phyloP scores from a whole-genome alignment of 2,329 filamentous ascomycete species.

The Fusarium tupiense region DNA sequence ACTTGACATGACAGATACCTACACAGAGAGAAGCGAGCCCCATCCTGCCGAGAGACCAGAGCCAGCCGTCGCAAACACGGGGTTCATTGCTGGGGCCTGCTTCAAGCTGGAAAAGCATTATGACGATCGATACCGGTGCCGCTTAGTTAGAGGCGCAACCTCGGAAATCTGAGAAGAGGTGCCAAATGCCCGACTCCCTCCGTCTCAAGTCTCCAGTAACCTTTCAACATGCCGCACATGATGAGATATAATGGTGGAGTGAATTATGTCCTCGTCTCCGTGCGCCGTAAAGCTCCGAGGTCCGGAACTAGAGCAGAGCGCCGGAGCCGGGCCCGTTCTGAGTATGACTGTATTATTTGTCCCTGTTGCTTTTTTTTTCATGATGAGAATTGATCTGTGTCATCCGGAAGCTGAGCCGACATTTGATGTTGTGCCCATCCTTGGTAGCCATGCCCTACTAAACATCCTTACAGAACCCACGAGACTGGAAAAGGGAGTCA shows the following conservation, averaged over 20 bases:
- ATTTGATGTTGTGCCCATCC: conserved; percentile 16
- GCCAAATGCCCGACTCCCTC: conserved; percentile 8
- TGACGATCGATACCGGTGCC: conserved; percentile 33
- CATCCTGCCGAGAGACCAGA: conserved; percentile 23
- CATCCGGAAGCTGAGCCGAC: conserved; percentile 29
- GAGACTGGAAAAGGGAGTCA: conserved; percentile 34
- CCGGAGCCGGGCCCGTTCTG: conserved; percentile 1
- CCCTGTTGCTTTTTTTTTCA: conserved; percentile 16
- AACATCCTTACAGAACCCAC: conserved; percentile 19
- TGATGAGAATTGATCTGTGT: conserved; percentile 3
- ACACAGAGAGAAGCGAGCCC: background rate
- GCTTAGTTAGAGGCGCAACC: conserved; percentile 19
- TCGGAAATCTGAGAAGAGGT: conserved; percentile 6
- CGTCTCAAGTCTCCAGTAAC: conserved; percentile 19
- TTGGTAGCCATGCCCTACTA: background rate
- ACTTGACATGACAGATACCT: conserved; percentile 23
- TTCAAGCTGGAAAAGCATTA: conserved; percentile 27
- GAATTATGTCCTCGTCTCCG: conserved; percentile 5
- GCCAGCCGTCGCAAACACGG: conserved; percentile 42
- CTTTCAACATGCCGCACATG: conserved; percentile 23
- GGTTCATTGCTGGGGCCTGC: conserved; percentile 19
- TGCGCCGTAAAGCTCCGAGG: conserved; percentile 33
- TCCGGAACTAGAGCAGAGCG: conserved; percentile 11
- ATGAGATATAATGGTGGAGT: conserved; percentile 23
- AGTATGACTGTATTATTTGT: background rate